Base-by-base conservation (phyloP, 225 moss, liverwort and hornwort species). In the Marchantia polymorpha region DNA sequence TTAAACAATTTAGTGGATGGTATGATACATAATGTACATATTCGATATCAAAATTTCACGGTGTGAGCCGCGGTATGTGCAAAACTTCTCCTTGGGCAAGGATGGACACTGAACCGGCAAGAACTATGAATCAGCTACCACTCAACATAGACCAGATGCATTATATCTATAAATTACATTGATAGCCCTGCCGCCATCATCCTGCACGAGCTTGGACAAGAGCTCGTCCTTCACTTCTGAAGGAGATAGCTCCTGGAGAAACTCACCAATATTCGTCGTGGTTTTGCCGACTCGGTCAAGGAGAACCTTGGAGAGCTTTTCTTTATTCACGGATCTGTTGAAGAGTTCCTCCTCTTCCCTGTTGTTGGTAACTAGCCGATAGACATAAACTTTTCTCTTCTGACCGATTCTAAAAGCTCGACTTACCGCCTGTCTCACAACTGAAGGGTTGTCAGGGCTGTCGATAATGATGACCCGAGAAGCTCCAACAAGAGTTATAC, bases 331-430 rank as follows among this genome's bases (percentile, higher is more conserved):
- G 6, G 99, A 85, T 52, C 80, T 64, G 14, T 85, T 86, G 82
- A 92, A 89, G 14, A 76, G 82, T 13, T 68, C 76, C 55, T 89
- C 90, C 78, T 99, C 99, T 31, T 82, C 83, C 7, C 80, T 82
- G 61, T 91, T 85, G 0, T 81, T 87, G 11, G 93, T 89, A 48
- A 99, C 83, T 29, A 99, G 75, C 7, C 95, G 90, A 79, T 99
- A 99, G 0, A 95, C 99, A 46, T 84, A 82, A 3, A 99, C 99
- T 72, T 92, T 95, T 68, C 81, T 90, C 85, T 84, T 29, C 78
- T 99, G 99, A 12, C 95, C 99, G n/a, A 99, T 91, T 11, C 99
- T 91, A 65, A 94, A 99, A 4, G 99, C 93, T 76, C 99, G 56
- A 82, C 99, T 93, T 6, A 99, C 92, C 25, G 99, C 99, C 83